A percentile compares a stretch with the other conserved stretches of the same genome.
Evolutionary conservation across 140 eudicot species (phyloP).

Genomic region (Anethum foeniculum): DNA sequence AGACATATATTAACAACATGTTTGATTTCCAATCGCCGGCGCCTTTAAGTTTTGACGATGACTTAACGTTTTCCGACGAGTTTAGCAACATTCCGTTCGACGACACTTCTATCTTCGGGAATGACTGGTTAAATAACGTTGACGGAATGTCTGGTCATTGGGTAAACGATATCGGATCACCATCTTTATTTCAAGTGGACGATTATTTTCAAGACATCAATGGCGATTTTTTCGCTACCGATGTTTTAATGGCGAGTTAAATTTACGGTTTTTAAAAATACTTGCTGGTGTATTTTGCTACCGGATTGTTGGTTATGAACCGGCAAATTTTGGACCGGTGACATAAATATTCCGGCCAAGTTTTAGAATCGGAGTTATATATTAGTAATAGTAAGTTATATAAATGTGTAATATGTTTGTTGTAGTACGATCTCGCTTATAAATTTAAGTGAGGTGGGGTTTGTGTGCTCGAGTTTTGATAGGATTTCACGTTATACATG

Average conservation of each 20-base stretch:
- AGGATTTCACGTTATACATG: conserved; percentile 1
- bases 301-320: conserved; percentile 18
- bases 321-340: conserved; percentile 28
- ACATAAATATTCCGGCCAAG: not conserved
- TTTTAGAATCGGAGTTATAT: not conserved
- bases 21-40: conserved; percentile 29
- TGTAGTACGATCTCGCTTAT: conserved; percentile 1
- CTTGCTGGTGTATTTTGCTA: not conserved
- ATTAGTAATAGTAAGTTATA: not conserved
- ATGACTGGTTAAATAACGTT: conserved; percentile 7
- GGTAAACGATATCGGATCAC: conserved; percentile 25
- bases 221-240: conserved; percentile 13
- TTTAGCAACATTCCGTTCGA: conserved; percentile 4
- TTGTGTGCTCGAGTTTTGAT: conserved; percentile 7
- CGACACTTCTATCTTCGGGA: not conserved
- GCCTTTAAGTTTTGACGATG: conserved; percentile 20
- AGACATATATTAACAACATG: conserved; percentile 20
- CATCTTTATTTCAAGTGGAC: conserved; percentile 24
- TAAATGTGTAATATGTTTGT: not conserved
- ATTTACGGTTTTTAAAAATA: not conserved
- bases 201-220: conserved; percentile 29
- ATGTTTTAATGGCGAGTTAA: conserved; percentile 14
- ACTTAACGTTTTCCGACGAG: conserved; percentile 5
- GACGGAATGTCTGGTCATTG: conserved; percentile 9
- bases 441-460: conserved; percentile 6